phyloP scores from a whole-genome alignment of 2,329 filamentous ascomycete species.

The Cladobotryum mycophilum region DNA sequence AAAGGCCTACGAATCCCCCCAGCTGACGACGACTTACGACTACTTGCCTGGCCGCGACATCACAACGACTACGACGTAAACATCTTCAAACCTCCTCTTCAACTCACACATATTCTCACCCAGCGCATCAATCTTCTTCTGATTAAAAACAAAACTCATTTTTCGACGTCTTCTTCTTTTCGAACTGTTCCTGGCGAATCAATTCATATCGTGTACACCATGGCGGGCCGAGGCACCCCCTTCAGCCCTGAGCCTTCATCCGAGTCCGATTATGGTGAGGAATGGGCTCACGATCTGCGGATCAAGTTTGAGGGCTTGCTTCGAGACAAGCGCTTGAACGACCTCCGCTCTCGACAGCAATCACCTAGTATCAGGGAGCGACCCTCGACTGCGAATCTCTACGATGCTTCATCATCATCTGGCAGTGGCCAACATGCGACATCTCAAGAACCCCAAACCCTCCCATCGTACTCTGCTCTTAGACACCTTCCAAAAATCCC shows the following conservation, averaged over 20 bases:
- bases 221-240: conserved; percentile 34
- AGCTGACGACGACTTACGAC: conserved; percentile 23
- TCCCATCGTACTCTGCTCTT: conserved; percentile 43
- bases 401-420: conserved; percentile 28
- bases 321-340: conserved; percentile 80
- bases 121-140: too few relatives aligned
- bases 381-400: conserved; percentile 43
- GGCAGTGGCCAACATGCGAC: conserved; percentile 40
- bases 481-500: conserved; percentile 55
- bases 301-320: conserved; percentile 82
- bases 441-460: conserved; percentile 38
- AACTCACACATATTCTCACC: background rate
- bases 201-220: conserved; percentile 18
- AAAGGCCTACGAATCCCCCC: conserved; percentile 21
- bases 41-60: conserved; percentile 9
- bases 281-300: conserved; percentile 72
- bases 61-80: conserved; percentile 6
- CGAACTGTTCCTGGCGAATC: background rate
- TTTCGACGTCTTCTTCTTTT: background rate
- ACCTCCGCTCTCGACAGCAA: conserved; percentile 57
- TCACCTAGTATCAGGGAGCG: conserved; percentile 49
- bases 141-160: too few relatives aligned
- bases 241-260: conserved; percentile 23
- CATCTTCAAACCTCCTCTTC: background rate
- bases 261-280: conserved; percentile 53